Evolutionary conservation across 148 eudicot genomes (phyloP), one percentile per base, ranked within the genome.

Genomic region (Cornus florida): DNA sequence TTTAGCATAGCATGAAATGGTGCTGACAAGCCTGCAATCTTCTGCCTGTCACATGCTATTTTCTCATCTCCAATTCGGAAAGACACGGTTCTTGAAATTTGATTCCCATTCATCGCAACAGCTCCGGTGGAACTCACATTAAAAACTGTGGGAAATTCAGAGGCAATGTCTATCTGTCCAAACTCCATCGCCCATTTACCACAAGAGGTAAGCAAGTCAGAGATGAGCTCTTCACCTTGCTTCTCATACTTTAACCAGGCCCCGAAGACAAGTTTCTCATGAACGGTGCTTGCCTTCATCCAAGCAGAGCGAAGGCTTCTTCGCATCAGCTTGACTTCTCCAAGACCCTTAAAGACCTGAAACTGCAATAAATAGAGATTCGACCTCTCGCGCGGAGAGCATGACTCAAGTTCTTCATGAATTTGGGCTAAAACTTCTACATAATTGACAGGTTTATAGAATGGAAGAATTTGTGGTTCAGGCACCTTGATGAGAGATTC

Each of bases 241-340:
- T 91, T 96, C 90, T 96, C 97, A 76, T 93, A 90, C 73, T 89
- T 96, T 82, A 96, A 85, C 99, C 99, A 96, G 68, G 99, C 91
- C 71, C 91, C 95, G 75, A 93, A 92, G 33, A 96, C 76, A 71
- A 96, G 89, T 73, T 88, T 92, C 83, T 93, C 98, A 75, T 96
- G 88, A 53, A 92, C 89, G 24, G 87, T 84, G 78, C 89, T 90
- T 32, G 99, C 88, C 77, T 94, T 91, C 28, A 84, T 82, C 95
- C 94, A 93, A 56, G 98, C 99, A 56, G 92, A 89, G 48, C 87
- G 87, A 75, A 96, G 98, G 83, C 99, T 94, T 81, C 98, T 92
- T 11, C 91, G 86, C 98, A 94, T 93, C 78, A 94, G 85, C 75
- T 96, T 96, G 59, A 85, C 83, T 87, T 96, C 99, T 24, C 95